These are phyloP conservation scores for Dipteronia dyeriana DNA, from an alignment of 345 rosid genomes.

Conservation along the genomic window DNA sequence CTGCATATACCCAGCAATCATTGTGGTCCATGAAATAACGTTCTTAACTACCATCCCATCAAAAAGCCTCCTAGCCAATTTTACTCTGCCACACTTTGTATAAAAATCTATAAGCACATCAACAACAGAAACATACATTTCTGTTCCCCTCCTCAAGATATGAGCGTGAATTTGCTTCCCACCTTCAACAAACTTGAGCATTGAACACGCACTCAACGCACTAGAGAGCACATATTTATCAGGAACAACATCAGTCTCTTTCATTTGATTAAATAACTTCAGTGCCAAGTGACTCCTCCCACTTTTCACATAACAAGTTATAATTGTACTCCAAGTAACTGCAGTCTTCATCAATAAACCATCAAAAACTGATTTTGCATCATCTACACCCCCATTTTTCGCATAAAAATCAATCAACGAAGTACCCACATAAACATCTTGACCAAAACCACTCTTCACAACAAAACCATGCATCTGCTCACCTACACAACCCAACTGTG, in stretches of 20 bases:
- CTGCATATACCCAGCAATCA: conserved; percentile 74
- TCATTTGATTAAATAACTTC: conserved; percentile 46
- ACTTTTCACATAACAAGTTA: conserved; percentile 56
- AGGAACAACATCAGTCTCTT: conserved; percentile 35
- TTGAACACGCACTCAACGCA: conserved; percentile 61
- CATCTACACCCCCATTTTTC: conserved; percentile 48
- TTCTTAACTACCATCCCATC: conserved; percentile 50
- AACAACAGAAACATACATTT: conserved; percentile 59
- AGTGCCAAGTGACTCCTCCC: conserved; percentile 58
- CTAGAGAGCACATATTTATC: conserved; percentile 65
- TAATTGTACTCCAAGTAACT: conserved; percentile 72
- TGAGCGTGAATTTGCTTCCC: conserved; percentile 78
- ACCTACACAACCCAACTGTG: conserved; percentile 37
- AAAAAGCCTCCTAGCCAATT: conserved; percentile 47
- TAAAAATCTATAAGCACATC: conserved; percentile 71
- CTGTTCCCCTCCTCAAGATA: conserved; percentile 53
- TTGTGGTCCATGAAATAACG: conserved; percentile 70
- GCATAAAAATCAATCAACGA: conserved; percentile 58
- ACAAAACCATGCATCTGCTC: conserved; percentile 58
- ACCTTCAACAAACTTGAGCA: conserved; percentile 49
- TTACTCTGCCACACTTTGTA: conserved; percentile 55
- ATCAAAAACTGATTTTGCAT: conserved; percentile 64
- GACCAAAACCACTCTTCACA: conserved; percentile 58
- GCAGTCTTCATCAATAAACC: conserved; percentile 48
- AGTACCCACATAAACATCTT: conserved; percentile 67